A percentile compares a stretch with the other conserved stretches of the same genome.
phyloP scores from a whole-genome alignment of 306 rosid genomes.

The Neltuma alba region DNA sequence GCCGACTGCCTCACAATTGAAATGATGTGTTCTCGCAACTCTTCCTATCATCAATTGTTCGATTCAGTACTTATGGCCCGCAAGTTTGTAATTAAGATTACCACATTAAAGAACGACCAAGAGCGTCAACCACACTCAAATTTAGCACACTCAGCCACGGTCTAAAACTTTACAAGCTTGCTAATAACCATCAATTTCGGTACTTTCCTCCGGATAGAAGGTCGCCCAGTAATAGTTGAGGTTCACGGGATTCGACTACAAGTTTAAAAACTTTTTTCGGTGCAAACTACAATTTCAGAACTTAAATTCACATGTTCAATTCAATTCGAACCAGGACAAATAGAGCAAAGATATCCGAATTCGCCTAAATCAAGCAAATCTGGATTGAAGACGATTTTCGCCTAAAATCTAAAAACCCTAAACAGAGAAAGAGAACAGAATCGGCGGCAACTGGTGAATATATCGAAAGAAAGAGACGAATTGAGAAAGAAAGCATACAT shows the following conservation, averaged over 20 bases:
- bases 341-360: background rate
- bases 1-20: slow-evolving; percentile 69
- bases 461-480: background rate
- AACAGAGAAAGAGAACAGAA: background rate
- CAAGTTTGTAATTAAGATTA: background rate
- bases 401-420: slow-evolving; percentile 18
- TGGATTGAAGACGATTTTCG: background rate
- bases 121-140: background rate
- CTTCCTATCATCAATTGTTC: slow-evolving; percentile 52
- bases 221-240: background rate
- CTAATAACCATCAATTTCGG: background rate
- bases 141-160: background rate
- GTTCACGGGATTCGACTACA: background rate
- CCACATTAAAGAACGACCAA: background rate
- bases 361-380: background rate
- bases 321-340: background rate
- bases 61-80: slow-evolving; percentile 29
- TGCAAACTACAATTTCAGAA: background rate
- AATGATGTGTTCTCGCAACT: slow-evolving; percentile 58
- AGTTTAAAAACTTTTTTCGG: background rate
- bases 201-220: background rate
- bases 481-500: slow-evolving; percentile 41
- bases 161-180: background rate
- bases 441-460: background rate
- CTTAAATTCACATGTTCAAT: background rate